Conservation (phyloP, 179 eudicot genomes). For the Beta corolliflora region DNA sequence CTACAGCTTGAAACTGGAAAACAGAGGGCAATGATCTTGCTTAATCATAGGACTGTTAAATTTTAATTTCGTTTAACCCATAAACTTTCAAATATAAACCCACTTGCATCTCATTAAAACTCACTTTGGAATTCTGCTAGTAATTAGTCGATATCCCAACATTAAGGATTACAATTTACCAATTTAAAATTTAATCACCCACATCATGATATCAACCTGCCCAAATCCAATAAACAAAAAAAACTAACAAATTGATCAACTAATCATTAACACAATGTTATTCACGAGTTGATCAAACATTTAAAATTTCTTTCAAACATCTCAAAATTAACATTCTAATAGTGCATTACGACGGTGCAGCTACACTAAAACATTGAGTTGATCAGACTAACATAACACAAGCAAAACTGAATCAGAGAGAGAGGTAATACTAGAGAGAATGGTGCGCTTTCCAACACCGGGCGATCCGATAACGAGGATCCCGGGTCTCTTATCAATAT, state of each 20-base stretch:
- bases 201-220: background rate
- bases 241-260: background rate
- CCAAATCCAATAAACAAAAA: background rate
- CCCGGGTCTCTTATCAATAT: conserved; percentile 59
- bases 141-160: background rate
- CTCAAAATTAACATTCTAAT: background rate
- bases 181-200: background rate
- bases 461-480: conserved; percentile 66
- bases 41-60: background rate
- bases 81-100: background rate
- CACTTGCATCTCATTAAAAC: background rate
- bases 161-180: background rate
- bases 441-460: conserved; percentile 80
- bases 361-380: background rate
- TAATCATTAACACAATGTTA: background rate
- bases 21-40: background rate
- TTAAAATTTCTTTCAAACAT: background rate
- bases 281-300: background rate
- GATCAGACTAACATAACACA: background rate
- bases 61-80: background rate
- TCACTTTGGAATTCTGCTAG: background rate
- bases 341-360: background rate
- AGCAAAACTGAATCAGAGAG: background rate
- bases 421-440: conserved; percentile 56
- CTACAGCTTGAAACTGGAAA: background rate